A percentile compares a stretch with the other conserved stretches of the same genome.
These are phyloP conservation scores for Alternaria ethzedia DNA, from an alignment of 2,329 filamentous ascomycete genomes.

Conservation along the genomic window DNA sequence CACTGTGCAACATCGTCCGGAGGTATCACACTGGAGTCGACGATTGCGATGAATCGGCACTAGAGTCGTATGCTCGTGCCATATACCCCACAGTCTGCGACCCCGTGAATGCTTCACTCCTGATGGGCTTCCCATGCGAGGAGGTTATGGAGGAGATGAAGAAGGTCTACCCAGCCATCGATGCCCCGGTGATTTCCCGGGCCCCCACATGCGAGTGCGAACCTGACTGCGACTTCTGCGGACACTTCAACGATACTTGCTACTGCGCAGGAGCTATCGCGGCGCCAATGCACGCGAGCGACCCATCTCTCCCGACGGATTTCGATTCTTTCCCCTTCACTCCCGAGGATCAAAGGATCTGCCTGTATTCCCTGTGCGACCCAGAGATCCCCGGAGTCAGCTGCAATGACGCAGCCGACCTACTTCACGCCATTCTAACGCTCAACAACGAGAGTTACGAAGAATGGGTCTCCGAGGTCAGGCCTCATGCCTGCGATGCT, in stretches of 20 bases:
- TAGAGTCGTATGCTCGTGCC: neutral
- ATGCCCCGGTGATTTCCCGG: neutral
- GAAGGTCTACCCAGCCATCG: neutral
- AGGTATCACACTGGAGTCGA: constrained; percentile 4
- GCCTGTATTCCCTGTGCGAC: neutral
- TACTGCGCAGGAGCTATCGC: neutral
- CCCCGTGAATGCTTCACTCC: neutral
- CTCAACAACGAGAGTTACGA: neutral
- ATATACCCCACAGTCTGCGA: constrained; percentile 9
- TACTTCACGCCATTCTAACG: neutral
- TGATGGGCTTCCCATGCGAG: constrained; percentile 9
- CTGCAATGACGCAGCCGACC: neutral
- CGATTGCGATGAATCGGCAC: constrained; percentile 2
- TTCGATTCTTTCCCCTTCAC: neutral
- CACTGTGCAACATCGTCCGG: constrained; percentile 5
- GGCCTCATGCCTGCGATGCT: neutral
- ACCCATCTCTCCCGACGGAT: neutral
- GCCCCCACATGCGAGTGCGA: neutral
- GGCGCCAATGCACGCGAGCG: neutral
- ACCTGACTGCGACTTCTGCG: neutral
- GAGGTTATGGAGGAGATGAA: neutral
- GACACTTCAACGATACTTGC: neutral
- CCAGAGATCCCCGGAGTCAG: neutral
- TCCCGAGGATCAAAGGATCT: neutral
- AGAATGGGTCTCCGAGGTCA: neutral